A percentile compares a stretch with the other conserved stretches of the same genome.
These are phyloP conservation scores for Amylocystis lapponica DNA, from an alignment of 768 basidiomycete species.

Conservation along the genomic window DNA sequence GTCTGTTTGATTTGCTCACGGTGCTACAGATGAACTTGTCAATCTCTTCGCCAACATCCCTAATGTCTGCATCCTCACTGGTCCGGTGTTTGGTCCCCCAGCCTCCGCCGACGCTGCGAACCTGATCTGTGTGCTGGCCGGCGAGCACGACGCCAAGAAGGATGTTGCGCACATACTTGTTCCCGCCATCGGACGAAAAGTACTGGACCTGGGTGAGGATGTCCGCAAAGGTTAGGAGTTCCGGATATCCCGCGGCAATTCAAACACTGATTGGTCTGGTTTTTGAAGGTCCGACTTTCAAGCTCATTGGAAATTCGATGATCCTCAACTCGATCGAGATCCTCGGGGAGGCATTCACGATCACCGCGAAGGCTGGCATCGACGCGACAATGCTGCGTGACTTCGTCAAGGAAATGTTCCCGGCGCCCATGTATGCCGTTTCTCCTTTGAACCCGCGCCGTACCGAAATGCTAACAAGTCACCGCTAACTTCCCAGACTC, in stretches of 20 bases:
- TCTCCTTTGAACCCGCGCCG: not conserved
- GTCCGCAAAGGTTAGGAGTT: constrained; percentile 62
- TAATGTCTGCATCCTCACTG: constrained; percentile 60
- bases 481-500: constrained; percentile 36
- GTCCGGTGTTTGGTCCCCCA: constrained; percentile 76
- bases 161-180: constrained; percentile 72
- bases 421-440: constrained; percentile 11
- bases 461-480: too few relatives aligned
- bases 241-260: not conserved
- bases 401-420: constrained; percentile 49
- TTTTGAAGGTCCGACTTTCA: constrained; percentile 57
- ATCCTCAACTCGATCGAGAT: constrained; percentile 75
- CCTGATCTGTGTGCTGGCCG: constrained; percentile 72
- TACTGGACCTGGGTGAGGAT: constrained; percentile 78
- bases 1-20: constrained; percentile 27
- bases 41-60: constrained; percentile 48
- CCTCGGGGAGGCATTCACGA: constrained; percentile 76
- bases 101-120: constrained; percentile 56
- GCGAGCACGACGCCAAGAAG: constrained; percentile 79
- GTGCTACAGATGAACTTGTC: constrained; percentile 57
- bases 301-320: constrained; percentile 76
- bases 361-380: constrained; percentile 81
- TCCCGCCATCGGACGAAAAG: constrained; percentile 75
- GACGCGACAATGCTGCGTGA: constrained; percentile 50
- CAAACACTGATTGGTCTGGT: too few relatives aligned